Conservation (phyloP, 2,329 filamentous ascomycete genomes). For the Trichoderma semiorbis region DNA sequence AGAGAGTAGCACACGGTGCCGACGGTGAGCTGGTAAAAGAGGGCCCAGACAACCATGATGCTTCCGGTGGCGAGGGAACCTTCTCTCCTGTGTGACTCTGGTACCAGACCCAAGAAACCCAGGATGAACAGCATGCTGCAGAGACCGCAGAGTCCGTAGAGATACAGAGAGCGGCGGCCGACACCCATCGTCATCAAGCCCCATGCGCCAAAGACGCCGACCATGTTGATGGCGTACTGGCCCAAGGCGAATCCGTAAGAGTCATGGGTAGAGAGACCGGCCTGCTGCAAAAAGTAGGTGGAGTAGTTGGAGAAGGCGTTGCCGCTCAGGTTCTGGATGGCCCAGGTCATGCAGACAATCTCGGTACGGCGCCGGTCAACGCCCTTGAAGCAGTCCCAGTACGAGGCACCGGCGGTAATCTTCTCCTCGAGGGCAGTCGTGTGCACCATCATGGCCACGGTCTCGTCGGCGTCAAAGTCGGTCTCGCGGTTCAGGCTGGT, state of each 20-base stretch:
- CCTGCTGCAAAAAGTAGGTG: slow-evolving; percentile 60
- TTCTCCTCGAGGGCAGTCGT: slow-evolving; percentile 77
- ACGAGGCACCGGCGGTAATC: slow-evolving; percentile 70
- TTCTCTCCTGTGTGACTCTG: slow-evolving; percentile 52
- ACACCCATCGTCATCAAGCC: slow-evolving; percentile 71
- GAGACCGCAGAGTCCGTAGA: slow-evolving; percentile 70
- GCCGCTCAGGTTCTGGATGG: slow-evolving; percentile 61
- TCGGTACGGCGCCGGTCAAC: slow-evolving; percentile 73
- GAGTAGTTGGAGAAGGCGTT: slow-evolving; percentile 65
- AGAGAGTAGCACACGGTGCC: slow-evolving; percentile 88
- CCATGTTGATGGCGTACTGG: slow-evolving; percentile 70
- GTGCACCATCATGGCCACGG: slow-evolving; percentile 87
- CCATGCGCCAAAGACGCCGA: slow-evolving; percentile 79
- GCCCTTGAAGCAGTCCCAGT: slow-evolving; percentile 81
- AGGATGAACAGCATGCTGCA: slow-evolving; percentile 76
- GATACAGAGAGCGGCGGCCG: slow-evolving; percentile 72
- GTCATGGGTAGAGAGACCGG: slow-evolving; percentile 49
- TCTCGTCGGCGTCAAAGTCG: slow-evolving; percentile 78
- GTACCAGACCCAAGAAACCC: slow-evolving; percentile 77
- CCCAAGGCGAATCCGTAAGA: slow-evolving; percentile 61
- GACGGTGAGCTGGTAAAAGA: slow-evolving; percentile 82
- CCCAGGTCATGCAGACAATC: slow-evolving; percentile 63
- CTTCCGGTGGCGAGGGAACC: slow-evolving; percentile 75
- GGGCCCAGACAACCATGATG: slow-evolving; percentile 79
- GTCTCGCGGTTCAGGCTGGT: slow-evolving; percentile 62